phyloP scores from a whole-genome alignment of 1,284 basidiomycete species.

The Schizopora paradoxa region DNA sequence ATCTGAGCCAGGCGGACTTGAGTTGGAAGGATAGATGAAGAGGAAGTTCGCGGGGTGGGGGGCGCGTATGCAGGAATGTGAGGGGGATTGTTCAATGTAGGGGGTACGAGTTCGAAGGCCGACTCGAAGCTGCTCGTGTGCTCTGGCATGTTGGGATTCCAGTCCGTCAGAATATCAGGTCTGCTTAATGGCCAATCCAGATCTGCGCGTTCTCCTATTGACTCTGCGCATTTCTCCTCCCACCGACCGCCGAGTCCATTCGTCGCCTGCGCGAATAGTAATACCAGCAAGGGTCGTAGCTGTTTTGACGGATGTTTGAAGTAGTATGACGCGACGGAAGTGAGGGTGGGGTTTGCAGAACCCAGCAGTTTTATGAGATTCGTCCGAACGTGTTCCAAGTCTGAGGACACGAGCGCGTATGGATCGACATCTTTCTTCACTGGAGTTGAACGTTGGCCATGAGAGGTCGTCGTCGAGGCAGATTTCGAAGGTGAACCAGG shows the following conservation, averaged over 20 bases:
- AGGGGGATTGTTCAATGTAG: slow-evolving; percentile 33
- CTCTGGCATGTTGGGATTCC: slow-evolving; percentile 77
- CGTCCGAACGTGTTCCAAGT: slow-evolving; percentile 72
- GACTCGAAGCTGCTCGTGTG: slow-evolving; percentile 50
- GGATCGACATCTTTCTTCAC: slow-evolving; percentile 59
- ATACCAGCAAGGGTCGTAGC: slow-evolving; percentile 84
- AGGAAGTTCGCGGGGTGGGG: slow-evolving; percentile 30
- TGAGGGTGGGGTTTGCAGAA: slow-evolving; percentile 82
- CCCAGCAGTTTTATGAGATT: slow-evolving; percentile 81
- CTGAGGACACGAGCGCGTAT: slow-evolving; percentile 61
- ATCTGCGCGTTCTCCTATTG: slow-evolving; percentile 38
- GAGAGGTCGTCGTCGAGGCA: no score
- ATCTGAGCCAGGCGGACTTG: slow-evolving; percentile 94
- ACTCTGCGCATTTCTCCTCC: slow-evolving; percentile 43
- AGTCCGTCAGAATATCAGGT: slow-evolving; percentile 77
- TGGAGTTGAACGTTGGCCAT: slow-evolving; percentile 13
- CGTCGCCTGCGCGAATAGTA: slow-evolving; percentile 89
- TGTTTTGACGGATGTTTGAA: slow-evolving; percentile 89
- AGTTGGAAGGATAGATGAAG: slow-evolving; percentile 64
- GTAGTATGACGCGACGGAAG: slow-evolving; percentile 90
- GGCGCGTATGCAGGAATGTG: slow-evolving; percentile 27
- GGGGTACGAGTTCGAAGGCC: slow-evolving; percentile 40
- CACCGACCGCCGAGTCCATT: slow-evolving; percentile 67
- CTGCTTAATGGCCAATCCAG: slow-evolving; percentile 69
- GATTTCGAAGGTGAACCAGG: no score